Evolutionary conservation across 805 yeast genomes (phyloP).

Genomic region (Ogataea pignaliae): DNA sequence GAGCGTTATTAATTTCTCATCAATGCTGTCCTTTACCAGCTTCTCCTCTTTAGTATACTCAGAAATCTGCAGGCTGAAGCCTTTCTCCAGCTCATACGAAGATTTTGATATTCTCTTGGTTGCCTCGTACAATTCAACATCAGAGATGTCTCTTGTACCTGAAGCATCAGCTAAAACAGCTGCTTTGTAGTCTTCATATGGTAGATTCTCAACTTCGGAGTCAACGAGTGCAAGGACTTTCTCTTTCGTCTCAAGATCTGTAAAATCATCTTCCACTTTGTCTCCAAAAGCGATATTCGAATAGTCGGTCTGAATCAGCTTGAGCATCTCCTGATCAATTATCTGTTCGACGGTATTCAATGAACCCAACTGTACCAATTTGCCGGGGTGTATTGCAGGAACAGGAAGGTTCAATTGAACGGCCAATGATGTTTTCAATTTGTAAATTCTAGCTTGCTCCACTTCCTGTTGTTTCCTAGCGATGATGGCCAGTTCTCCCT

Average conservation of each 20-base stretch:
- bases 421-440: neutral
- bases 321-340: conserved; percentile 4
- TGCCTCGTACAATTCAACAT: conserved; percentile 7
- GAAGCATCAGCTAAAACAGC: conserved; percentile 5
- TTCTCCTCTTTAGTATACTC: conserved; percentile 31
- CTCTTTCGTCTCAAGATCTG: neutral
- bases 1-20: conserved; percentile 3
- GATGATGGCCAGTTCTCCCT: conserved; percentile 15
- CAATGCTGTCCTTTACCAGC: conserved; percentile 5
- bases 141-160: conserved; percentile 13
- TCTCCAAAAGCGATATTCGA: neutral
- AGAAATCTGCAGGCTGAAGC: conserved; percentile 24
- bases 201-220: neutral
- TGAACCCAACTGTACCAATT: neutral
- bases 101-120: conserved; percentile 12
- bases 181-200: conserved; percentile 2
- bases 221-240: conserved; percentile 3
- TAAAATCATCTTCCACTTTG: neutral
- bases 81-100: conserved; percentile 29
- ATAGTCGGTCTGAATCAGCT: conserved; percentile 1
- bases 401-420: neutral
- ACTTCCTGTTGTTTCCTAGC: neutral
- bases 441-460: neutral
- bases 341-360: neutral
- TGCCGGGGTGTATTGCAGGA: neutral